These are phyloP conservation scores for Cyberlindnera mycetangii DNA, from an alignment of 805 yeast genomes.

Conservation along the genomic window DNA sequence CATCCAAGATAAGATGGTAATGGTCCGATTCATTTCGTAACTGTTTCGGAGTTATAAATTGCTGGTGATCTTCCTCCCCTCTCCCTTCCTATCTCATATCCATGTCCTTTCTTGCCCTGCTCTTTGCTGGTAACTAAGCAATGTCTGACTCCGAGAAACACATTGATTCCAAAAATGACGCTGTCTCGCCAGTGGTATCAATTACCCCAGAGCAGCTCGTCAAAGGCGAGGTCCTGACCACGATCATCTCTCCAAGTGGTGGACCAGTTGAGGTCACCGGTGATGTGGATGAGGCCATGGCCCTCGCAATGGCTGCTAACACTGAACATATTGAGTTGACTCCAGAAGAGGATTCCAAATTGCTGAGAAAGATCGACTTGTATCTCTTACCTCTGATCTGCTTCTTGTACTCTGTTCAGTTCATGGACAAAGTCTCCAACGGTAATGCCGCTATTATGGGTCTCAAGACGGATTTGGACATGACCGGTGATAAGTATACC, in stretches of 20 bases:
- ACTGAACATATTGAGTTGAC: constrained; percentile 3
- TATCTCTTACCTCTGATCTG: constrained; percentile 8
- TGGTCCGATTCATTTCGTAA: too few relatives aligned
- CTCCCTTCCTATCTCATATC: too few relatives aligned
- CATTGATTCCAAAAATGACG: neutral
- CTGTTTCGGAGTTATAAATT: too few relatives aligned
- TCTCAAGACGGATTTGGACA: constrained; percentile 40
- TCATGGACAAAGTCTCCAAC: constrained; percentile 13
- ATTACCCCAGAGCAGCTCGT: neutral
- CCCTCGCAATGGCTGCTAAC: constrained; percentile 2
- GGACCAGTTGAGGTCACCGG: neutral
- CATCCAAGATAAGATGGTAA: too few relatives aligned
- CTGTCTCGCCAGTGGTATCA: neutral
- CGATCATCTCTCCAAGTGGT: constrained; percentile 1
- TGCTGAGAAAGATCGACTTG: constrained; percentile 12
- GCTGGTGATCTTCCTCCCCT: too few relatives aligned
- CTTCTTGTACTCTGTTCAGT: constrained; percentile 3
- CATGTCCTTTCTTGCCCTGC: too few relatives aligned
- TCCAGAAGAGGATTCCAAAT: constrained; percentile 5
- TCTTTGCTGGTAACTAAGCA: too few relatives aligned
- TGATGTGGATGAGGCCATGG: constrained; percentile 3
- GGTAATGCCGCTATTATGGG: constrained; percentile 51
- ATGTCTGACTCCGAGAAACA: constrained; percentile 31
- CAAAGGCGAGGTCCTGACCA: constrained; percentile 1
- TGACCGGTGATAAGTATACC: constrained; percentile 43